These are phyloP conservation scores for Hypocreales sp. DNA, from an alignment of 2,329 filamentous ascomycete species.

Conservation along the genomic window DNA sequence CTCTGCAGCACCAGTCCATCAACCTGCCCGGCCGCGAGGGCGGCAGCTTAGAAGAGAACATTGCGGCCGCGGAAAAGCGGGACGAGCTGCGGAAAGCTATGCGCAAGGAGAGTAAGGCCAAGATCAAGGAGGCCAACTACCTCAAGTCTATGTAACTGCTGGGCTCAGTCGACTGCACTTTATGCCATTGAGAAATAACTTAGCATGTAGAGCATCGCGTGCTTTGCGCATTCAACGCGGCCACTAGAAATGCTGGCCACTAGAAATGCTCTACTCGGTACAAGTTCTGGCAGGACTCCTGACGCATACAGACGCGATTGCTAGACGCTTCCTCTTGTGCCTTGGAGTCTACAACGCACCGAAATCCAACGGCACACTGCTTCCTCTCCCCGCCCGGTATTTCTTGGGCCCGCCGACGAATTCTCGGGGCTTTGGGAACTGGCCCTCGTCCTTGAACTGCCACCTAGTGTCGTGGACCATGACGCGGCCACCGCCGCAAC, in stretches of 20 bases:
- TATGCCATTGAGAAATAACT: too few relatives aligned
- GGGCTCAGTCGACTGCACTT: too few relatives aligned
- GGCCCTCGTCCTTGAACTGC: slow-evolving; percentile 70
- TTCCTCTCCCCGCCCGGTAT: slow-evolving; percentile 83
- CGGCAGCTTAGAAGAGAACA: slow-evolving; percentile 25
- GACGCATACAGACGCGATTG: too few relatives aligned
- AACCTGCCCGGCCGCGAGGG: slow-evolving; percentile 46
- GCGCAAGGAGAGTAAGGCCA: slow-evolving; percentile 57
- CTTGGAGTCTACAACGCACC: too few relatives aligned
- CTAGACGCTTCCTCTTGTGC: too few relatives aligned
- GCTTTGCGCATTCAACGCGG: too few relatives aligned
- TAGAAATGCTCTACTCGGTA: too few relatives aligned
- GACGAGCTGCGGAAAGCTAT: slow-evolving; percentile 53
- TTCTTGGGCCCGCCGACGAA: slow-evolving; percentile 60
- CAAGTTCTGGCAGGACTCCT: too few relatives aligned
- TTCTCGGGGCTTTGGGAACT: slow-evolving; percentile 71
- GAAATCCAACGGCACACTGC: slow-evolving; percentile 84
- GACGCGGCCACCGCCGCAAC: slow-evolving; percentile 22
- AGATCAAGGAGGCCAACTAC: slow-evolving; percentile 78
- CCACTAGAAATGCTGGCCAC: too few relatives aligned
- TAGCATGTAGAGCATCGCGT: too few relatives aligned
- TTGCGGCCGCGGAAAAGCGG: slow-evolving; percentile 34
- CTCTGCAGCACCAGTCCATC: slow-evolving; percentile 61
- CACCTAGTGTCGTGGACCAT: slow-evolving; percentile 66
- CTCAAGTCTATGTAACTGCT: slow-evolving; percentile 71